Conservation (phyloP, 345 rosid species). For the Citropsis articulata region DNA sequence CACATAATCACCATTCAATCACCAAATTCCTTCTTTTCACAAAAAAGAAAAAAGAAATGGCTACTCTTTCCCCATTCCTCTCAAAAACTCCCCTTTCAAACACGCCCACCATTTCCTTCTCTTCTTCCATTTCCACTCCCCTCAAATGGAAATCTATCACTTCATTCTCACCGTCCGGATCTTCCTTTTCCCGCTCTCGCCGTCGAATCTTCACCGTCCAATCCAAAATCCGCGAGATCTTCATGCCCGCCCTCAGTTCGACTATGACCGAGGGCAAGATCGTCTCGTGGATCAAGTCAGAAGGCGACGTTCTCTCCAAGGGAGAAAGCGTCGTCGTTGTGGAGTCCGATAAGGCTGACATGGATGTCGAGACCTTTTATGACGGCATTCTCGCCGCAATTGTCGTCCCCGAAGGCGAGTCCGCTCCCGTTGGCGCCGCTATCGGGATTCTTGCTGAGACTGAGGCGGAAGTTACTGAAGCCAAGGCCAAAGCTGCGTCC, state of each 20-base stretch:
- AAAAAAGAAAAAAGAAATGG: constrained; percentile 29
- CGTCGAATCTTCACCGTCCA: constrained; percentile 41
- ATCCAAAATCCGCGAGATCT: constrained; percentile 91
- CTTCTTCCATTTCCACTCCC: constrained; percentile 38
- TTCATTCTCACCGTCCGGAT: constrained; percentile 21
- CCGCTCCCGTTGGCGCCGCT: constrained; percentile 86
- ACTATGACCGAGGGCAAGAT: constrained; percentile 99
- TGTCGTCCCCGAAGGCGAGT: constrained; percentile 86
- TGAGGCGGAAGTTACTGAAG: constrained; percentile 85
- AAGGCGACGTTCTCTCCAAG: constrained; percentile 83
- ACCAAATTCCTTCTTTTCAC: background rate
- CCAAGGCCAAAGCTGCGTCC: constrained; percentile 64
- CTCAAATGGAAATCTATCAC: constrained; percentile 31
- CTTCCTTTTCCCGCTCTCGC: constrained; percentile 14
- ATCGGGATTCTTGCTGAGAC: constrained; percentile 86
- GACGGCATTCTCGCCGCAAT: constrained; percentile 94
- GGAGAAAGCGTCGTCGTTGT: constrained; percentile 97
- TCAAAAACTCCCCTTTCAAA: constrained; percentile 9
- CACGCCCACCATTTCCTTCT: constrained; percentile 20
- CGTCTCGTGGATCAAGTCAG: constrained; percentile 94
- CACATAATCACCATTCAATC: constrained; percentile 7
- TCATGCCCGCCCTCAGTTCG: constrained; percentile 98
- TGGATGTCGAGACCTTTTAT: constrained; percentile 96
- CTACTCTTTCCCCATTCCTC: constrained; percentile 37
- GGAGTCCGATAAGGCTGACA: constrained; percentile 96